Conservation (phyloP, 805 yeast genomes). For the Komagataella populi region DNA sequence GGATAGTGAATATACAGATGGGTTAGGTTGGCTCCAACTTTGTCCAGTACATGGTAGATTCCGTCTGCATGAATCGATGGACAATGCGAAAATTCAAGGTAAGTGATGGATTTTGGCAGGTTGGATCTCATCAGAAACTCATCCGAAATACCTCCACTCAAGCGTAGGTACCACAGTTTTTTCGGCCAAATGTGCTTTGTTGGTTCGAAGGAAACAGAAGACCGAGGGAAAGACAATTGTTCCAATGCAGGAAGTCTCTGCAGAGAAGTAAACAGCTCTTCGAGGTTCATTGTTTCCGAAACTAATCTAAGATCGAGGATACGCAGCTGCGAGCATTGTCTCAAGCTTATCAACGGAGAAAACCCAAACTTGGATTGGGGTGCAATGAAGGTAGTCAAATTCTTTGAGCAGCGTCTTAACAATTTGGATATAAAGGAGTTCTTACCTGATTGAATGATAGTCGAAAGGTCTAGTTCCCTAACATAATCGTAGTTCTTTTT, state of each 20-base stretch:
- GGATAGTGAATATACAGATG: conserved; percentile 70
- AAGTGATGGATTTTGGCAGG: conserved; percentile 64
- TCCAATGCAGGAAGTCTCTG: conserved; percentile 47
- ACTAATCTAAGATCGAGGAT: conserved; percentile 73
- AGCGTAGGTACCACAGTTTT: conserved; percentile 50
- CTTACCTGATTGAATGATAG: conserved; percentile 80
- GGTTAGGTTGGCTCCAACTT: conserved; percentile 53
- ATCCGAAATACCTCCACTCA: conserved; percentile 85
- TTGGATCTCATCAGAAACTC: conserved; percentile 54
- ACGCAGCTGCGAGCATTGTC: conserved; percentile 50
- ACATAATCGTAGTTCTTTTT: conserved; percentile 46
- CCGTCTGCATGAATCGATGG: conserved; percentile 62
- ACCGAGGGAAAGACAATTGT: conserved; percentile 76
- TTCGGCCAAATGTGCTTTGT: conserved; percentile 68
- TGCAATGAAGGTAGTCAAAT: conserved; percentile 61
- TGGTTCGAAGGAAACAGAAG: conserved; percentile 62
- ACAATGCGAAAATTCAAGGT: conserved; percentile 76
- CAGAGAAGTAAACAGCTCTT: conserved; percentile 68
- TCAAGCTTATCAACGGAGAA: conserved; percentile 74
- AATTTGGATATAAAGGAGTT: conserved; percentile 81
- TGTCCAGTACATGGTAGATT: conserved; percentile 42
- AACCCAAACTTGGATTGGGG: conserved; percentile 93
- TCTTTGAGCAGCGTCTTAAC: conserved; percentile 59
- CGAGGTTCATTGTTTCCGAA: conserved; percentile 78
- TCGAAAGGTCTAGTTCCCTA: conserved; percentile 54